Conservation (phyloP, 331 rosid species). For the Quercus lobata region DNA sequence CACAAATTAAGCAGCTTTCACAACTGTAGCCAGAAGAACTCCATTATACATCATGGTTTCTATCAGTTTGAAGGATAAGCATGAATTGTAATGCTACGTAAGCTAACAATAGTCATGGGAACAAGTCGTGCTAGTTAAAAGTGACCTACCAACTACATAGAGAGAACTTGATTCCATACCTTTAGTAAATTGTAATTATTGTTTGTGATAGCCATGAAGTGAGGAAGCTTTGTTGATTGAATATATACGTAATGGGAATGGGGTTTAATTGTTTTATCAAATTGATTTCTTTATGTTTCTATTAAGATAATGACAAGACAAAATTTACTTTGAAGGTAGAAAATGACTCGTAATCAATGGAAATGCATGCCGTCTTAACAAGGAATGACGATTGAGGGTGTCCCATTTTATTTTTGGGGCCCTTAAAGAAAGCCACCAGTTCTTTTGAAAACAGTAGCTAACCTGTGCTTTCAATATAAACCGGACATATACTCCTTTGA, state of each 20-base stretch:
- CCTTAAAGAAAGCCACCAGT: too few species aligned
- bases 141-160: conserved; percentile 29
- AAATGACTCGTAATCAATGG: background rate
- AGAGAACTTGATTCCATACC: conserved; percentile 5
- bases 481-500: too few species aligned
- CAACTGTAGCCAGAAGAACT: background rate
- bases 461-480: too few species aligned
- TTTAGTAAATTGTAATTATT: conserved; percentile 22
- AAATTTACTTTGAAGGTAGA: background rate
- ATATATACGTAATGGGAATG: background rate
- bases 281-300: background rate
- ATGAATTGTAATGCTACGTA: conserved; percentile 9
- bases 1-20: conserved; percentile 15
- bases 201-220: conserved; percentile 4
- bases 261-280: background rate
- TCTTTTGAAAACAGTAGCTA: too few species aligned
- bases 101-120: conserved; percentile 13
- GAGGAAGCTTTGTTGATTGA: background rate
- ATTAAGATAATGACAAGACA: too few species aligned
- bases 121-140: conserved; percentile 14
- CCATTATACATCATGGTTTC: background rate
- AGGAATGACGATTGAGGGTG: background rate
- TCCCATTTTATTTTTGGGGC: too few species aligned
- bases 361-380: background rate
- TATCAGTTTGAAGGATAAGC: conserved; percentile 10